Evolutionary conservation across 768 basidiomycete species (phyloP).

Genomic region (Heimioporus sp.): DNA sequence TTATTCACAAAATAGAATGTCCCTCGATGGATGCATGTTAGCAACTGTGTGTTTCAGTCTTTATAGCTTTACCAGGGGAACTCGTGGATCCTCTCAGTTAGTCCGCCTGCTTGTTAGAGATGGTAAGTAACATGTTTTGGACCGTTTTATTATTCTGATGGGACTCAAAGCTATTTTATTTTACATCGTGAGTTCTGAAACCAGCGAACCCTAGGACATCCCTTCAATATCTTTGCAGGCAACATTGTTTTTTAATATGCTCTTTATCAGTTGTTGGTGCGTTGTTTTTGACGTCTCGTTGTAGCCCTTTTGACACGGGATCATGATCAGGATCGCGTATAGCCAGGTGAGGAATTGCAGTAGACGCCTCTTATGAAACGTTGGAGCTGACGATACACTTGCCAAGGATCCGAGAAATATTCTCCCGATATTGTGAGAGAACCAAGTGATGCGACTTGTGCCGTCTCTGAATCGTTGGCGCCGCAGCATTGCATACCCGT

Average conservation of each 20-base stretch:
- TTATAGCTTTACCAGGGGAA: too few relatives aligned
- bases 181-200: background rate
- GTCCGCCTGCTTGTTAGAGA: too few relatives aligned
- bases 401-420: constrained; percentile 1
- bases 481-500: too few relatives aligned
- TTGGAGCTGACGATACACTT: too few relatives aligned
- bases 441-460: background rate
- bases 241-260: background rate
- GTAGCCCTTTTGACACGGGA: background rate
- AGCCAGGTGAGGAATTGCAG: too few relatives aligned
- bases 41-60: too few relatives aligned
- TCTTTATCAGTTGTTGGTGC: background rate
- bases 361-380: too few relatives aligned
- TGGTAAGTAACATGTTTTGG: constrained; percentile 8
- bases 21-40: too few relatives aligned
- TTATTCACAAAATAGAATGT: too few relatives aligned
- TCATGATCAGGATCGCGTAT: background rate
- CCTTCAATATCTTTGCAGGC: background rate
- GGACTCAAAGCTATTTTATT: background rate
- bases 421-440: background rate
- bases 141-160: background rate
- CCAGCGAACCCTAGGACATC: background rate
- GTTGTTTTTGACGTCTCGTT: background rate
- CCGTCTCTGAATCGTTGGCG: too few relatives aligned
- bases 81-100: too few relatives aligned